phyloP scores from a whole-genome alignment of 371 early-diverging fungal genomes.

The Rhizomucor pusillus region DNA sequence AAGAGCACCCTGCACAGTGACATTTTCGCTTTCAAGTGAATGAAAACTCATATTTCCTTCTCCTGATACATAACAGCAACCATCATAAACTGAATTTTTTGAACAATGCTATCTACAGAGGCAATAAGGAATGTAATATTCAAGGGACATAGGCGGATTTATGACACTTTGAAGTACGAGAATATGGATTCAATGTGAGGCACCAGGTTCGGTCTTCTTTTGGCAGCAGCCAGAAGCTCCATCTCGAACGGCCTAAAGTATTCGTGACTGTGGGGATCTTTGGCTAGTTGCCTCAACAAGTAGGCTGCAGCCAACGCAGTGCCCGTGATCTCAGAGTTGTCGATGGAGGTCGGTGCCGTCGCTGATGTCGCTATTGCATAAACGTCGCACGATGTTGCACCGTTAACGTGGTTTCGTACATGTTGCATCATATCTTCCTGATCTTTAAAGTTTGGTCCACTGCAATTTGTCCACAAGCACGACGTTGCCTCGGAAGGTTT shows the following conservation, averaged over 20 bases:
- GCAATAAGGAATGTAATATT: not conserved
- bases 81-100: too few species aligned
- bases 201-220: conserved; percentile 37
- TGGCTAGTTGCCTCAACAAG: conserved; percentile 65
- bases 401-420: conserved; percentile 38
- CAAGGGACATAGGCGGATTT: not conserved
- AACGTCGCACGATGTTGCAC: conserved; percentile 4
- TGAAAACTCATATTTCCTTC: too few species aligned
- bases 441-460: conserved; percentile 31
- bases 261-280: conserved; percentile 48
- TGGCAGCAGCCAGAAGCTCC: conserved; percentile 33
- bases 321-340: conserved; percentile 54
- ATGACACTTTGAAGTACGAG: conserved; percentile 8
- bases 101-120: too few species aligned
- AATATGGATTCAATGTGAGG: conserved; percentile 19
- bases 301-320: conserved; percentile 68
- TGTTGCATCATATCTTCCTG: conserved; percentile 39
- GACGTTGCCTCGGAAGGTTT: conserved; percentile 10
- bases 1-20: not conserved
- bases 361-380: not conserved
- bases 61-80: too few species aligned
- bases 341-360: conserved; percentile 6
- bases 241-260: conserved; percentile 64
- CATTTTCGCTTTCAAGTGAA: not conserved
- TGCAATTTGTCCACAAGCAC: conserved; percentile 24